These are phyloP conservation scores for Fusarium sp. DNA, from an alignment of 2,329 filamentous ascomycete genomes.

Conservation along the genomic window DNA sequence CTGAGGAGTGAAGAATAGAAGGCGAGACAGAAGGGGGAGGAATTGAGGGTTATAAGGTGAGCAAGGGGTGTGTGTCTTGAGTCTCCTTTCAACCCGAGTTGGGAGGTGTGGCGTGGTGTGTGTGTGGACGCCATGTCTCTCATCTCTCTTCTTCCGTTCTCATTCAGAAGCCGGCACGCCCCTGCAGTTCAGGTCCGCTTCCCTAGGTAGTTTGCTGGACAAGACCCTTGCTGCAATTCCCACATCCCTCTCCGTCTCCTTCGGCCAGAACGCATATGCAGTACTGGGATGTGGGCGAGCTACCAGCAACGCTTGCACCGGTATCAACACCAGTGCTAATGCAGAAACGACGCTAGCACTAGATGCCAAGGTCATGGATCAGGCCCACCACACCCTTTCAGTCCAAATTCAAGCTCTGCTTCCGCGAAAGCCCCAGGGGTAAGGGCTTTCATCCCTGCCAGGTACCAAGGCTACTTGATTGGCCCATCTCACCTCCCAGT, in stretches of 20 bases:
- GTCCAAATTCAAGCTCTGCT: conserved; percentile 36
- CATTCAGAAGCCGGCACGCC: conserved; percentile 23
- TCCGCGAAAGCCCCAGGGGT: conserved; percentile 10
- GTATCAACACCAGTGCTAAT: conserved; percentile 33
- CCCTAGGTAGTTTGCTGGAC: conserved; percentile 2
- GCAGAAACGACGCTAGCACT: conserved; percentile 24
- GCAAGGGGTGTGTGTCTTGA: conserved; percentile 40
- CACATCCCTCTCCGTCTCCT: conserved; percentile 9
- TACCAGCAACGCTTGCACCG: conserved; percentile 19
- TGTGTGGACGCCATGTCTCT: conserved; percentile 35
- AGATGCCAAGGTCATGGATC: not conserved
- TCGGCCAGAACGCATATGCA: conserved; percentile 11
- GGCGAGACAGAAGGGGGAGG: conserved; percentile 32
- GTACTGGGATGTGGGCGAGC: conserved; percentile 24
- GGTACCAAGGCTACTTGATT: conserved; percentile 37
- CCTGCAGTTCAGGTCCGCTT: conserved; percentile 1
- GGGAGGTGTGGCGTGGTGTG: conserved; percentile 24
- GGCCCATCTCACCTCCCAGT: conserved; percentile 14
- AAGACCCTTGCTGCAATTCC: conserved; percentile 22
- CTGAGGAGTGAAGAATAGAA: conserved; percentile 21
- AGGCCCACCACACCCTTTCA: conserved; percentile 30
- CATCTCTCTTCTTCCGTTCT: conserved; percentile 10
- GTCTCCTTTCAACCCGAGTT: conserved; percentile 9
- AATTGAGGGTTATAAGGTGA: conserved; percentile 42
- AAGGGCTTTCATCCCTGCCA: conserved; percentile 34